Evolutionary conservation across 345 rosid species (phyloP).

Genomic region (Lepidium africanum): DNA sequence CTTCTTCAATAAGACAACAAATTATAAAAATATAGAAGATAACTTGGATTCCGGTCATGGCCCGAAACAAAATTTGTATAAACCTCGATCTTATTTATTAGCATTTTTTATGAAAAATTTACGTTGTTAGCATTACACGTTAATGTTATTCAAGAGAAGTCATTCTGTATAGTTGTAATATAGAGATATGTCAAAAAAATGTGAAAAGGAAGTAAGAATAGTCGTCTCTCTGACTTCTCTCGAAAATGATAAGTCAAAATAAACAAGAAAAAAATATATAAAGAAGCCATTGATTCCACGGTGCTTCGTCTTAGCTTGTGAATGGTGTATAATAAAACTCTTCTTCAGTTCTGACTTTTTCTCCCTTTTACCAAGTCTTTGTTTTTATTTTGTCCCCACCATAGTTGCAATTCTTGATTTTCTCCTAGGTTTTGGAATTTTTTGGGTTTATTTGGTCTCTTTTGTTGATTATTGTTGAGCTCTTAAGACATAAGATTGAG

Average conservation of each 20-base stretch:
- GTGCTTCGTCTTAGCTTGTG: conserved; percentile 19
- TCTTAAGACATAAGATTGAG: background rate
- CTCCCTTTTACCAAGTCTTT: conserved; percentile 12
- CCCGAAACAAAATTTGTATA: no score
- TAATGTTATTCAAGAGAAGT: no score
- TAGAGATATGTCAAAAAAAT: background rate
- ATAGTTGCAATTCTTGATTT: conserved; percentile 22
- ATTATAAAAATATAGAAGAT: background rate
- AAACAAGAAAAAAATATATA: background rate
- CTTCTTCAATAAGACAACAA: conserved; percentile 2
- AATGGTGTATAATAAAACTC: background rate
- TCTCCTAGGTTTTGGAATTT: background rate
- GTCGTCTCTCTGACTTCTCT: conserved; percentile 29
- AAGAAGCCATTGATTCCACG: conserved; percentile 29
- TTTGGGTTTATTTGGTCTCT: background rate
- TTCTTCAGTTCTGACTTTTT: conserved; percentile 1
- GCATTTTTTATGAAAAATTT: no score
- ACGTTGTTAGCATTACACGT: no score
- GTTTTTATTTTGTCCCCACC: conserved; percentile 2
- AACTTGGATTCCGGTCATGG: no score
- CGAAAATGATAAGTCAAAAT: conserved; percentile 16
- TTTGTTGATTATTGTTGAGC: background rate
- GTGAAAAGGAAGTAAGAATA: conserved; percentile 4
- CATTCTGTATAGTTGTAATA: no score
- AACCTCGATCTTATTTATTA: no score